Conservation (phyloP, 2,329 filamentous ascomycete genomes). For the Acrodontium crateriforme region DNA sequence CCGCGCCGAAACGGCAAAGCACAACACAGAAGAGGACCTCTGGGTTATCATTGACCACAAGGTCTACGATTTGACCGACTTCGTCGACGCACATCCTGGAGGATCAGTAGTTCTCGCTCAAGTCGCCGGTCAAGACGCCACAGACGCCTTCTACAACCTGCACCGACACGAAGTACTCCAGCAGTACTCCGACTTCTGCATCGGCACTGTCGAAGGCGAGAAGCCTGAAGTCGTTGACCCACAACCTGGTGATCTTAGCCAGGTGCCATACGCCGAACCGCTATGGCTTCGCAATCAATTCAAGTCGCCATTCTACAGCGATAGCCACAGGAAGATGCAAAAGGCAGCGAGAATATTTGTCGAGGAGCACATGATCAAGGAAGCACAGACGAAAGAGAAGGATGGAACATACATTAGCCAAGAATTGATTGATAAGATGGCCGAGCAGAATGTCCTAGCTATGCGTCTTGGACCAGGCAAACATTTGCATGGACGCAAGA, state of each 20-base stretch:
- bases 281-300: slow-evolving; percentile 68
- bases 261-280: slow-evolving; percentile 73
- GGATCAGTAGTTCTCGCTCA: slow-evolving; percentile 68
- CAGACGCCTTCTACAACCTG: slow-evolving; percentile 76
- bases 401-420: slow-evolving; percentile 56
- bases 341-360: slow-evolving; percentile 59
- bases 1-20: slow-evolving; percentile 26
- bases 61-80: slow-evolving; percentile 78
- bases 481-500: slow-evolving; percentile 57
- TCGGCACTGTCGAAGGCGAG: slow-evolving; percentile 65
- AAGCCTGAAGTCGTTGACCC: slow-evolving; percentile 58
- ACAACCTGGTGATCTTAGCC: slow-evolving; percentile 55
- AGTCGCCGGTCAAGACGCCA: slow-evolving; percentile 70
- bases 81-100: slow-evolving; percentile 72
- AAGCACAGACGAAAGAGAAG: slow-evolving; percentile 62
- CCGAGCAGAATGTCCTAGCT: slow-evolving; percentile 57
- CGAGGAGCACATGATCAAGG: slow-evolving; percentile 55
- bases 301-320: slow-evolving; percentile 67
- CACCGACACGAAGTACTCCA: slow-evolving; percentile 79
- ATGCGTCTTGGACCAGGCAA: slow-evolving; percentile 76
- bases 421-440: slow-evolving; percentile 65
- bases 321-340: slow-evolving; percentile 56
- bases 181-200: slow-evolving; percentile 61
- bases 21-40: slow-evolving; percentile 60
- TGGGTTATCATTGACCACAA: slow-evolving; percentile 80